Evolutionary conservation across 2,329 filamentous ascomycete genomes (phyloP), one percentile per base, ranked within the genome.

Genomic region (Chaetomium sp.): DNA sequence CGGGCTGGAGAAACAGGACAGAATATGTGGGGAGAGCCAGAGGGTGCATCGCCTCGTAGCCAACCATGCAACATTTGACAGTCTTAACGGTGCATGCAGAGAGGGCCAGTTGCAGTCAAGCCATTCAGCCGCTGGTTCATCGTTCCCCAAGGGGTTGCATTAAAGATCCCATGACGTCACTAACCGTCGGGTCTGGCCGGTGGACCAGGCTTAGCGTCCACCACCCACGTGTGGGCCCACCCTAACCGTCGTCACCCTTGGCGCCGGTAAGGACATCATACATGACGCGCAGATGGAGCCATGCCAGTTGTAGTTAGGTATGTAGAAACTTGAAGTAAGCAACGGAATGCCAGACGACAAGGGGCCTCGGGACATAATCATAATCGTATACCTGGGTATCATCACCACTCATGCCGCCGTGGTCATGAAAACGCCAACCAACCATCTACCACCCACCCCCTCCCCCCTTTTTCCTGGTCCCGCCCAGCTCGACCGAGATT

Each of bases 391-490:
- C 13, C 19, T 51, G 57, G 57, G 47, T 59, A 59, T 59, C 57
- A 59, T 59, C 13, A 51, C n/a, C 21, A 31, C 25, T 27, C 56
- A 51, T 59, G 35, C 19, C 51, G 12, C 29, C 57, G 53, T 64
- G 31, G 35, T 23, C 38, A 29, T 64, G 35, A 51, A 60, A 35
- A 38, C 27, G n/a, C 21, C 53, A 8, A 23, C 10, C 29, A 16
- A 7, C 31, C 35, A 5, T 25, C 19, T 29, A 13, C 10, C 1
- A 12, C 21, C 23, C 13, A 19, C 12, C 42, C n/a, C 19, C 38
- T 31, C 25, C 4, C 10, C 50, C 50, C 6, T n/a, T 38, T 16
- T 38, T 21, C 7, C 27, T 10, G 4, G 47, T 50, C n/a, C 47
- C 49, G 23, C 16, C 10, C 16, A 23, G 23, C 13, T 51, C 49